Base-by-base conservation (phyloP, 768 basidiomycete genomes). In the Lactarius tabidus region DNA sequence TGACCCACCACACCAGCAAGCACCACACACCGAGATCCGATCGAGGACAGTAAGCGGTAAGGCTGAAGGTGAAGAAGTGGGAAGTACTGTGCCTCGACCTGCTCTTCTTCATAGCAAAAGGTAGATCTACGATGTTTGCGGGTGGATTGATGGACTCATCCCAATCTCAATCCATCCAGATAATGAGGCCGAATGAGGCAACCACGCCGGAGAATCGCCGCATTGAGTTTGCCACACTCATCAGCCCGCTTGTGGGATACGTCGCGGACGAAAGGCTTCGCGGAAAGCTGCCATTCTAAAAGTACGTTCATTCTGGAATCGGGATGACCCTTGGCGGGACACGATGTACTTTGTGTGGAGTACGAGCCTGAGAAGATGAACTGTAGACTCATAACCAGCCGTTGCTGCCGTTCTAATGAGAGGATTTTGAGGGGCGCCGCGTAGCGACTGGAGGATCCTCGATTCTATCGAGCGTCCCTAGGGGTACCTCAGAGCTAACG, bases 361-460 rank as follows among this genome's bases (percentile, higher is more conserved):
- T n/a, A n/a, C n/a, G n/a, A 61, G 84, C 86, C 1, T 83, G 93
- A 29, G 94, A 98, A 74, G 93, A 96, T 70, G 96, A 98, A 70
- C 72, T 98, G 17, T 73, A n/a, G n/a, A n/a, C n/a, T n/a, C n/a
- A n/a, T n/a, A n/a, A n/a, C n/a, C n/a, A n/a, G n/a, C n/a, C n/a
- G n/a, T n/a, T n/a, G n/a, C n/a, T n/a, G n/a, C n/a, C n/a, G n/a
- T n/a, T n/a, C n/a, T n/a, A n/a, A n/a, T n/a, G n/a, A n/a, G n/a
- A n/a, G n/a, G n/a, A n/a, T n/a, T n/a, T n/a, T n/a, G n/a, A n/a
- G n/a, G n/a, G n/a, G n/a, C n/a, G n/a, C n/a, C n/a, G n/a, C n/a
- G n/a, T n/a, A n/a, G n/a, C n/a, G n/a, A n/a, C n/a, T n/a, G n/a
- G n/a, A n/a, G n/a, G n/a, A n/a, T n/a, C n/a, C n/a, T n/a, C n/a